Evolutionary conservation across 164 flowering plant genomes (phyloP), one percentile per base, ranked within the genome.

Genomic region (Piper betle): DNA sequence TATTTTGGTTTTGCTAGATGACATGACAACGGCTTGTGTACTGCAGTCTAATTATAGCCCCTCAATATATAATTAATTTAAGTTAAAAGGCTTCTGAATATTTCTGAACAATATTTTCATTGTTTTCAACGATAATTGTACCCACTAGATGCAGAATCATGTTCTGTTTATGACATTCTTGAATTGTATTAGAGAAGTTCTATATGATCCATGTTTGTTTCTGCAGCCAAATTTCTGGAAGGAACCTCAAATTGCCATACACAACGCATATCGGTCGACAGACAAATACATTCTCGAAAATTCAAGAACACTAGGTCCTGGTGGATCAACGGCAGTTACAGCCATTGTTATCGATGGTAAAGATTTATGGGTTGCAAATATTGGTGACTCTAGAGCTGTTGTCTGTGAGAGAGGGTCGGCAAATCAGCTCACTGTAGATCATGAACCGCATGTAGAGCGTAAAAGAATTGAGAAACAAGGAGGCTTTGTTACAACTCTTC

Each of bases 311-410:
- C 69, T 83, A 25, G 91, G 88, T 40, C 77, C 76, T 16, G 91
- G 91, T 61, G 91, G 91, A 16, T 85, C 91, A 1, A 85, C 91
- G 9, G 87, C 91, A 25, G 91, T 85, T 41, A 85, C 91, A 42
- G 87, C 87, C 17, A 81, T 85, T 61, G 78, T 85, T 33, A 78
- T 83, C 60, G 82, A 85, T 69, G 83, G 86, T 43, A 78, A 73
- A 63, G 77, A 75, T 43, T 56, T 85, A 58, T 78, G 80, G 80
- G 79, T 85, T 17, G 87, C 87, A 39, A 85, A 85, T 17, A 53
- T 85, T 60, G 91, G 91, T 15, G 91, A 85, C 54, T 85, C 91
- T 8, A 71, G 91, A 64, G 91, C 87, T 37, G 85, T 85, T 3
- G 38, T 85, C 11, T 79, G 78, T 59, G 71, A 76, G 46, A 69